Evolutionary conservation across 2,329 filamentous ascomycete genomes (phyloP).

Genomic region (Colletotrichum lindemuthianum): DNA sequence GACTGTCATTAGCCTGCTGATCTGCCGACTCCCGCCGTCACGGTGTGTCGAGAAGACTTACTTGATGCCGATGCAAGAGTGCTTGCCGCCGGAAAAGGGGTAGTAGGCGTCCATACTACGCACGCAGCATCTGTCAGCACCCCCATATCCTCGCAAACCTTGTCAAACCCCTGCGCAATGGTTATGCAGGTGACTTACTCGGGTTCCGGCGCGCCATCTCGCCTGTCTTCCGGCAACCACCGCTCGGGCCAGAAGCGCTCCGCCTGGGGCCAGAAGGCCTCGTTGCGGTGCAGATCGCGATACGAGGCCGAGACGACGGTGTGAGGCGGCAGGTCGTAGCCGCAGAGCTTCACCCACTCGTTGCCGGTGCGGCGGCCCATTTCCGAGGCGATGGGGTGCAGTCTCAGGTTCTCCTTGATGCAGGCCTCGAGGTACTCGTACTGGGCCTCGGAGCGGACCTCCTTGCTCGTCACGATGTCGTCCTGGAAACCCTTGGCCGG

Average conservation of each 20-base stretch:
- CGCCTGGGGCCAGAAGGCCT: slow-evolving; percentile 28
- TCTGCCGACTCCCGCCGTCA: not conserved
- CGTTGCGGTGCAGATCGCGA: slow-evolving; percentile 32
- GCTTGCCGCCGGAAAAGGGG: slow-evolving; percentile 38
- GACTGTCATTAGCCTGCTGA: not conserved
- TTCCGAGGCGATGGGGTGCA: slow-evolving; percentile 65
- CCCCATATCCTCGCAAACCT: not conserved
- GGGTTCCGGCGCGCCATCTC: slow-evolving; percentile 23
- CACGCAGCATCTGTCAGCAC: not conserved
- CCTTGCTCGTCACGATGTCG: slow-evolving; percentile 27
- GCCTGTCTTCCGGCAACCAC: slow-evolving; percentile 26
- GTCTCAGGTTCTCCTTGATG: slow-evolving; percentile 79
- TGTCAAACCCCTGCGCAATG: too few species aligned
- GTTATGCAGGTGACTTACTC: slow-evolving; percentile 8
- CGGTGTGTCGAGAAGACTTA: not conserved
- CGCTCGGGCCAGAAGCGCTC: slow-evolving; percentile 32
- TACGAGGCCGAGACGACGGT: slow-evolving; percentile 34
- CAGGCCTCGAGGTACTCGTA: slow-evolving; percentile 75
- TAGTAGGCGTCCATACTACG: slow-evolving; percentile 33
- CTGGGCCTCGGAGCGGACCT: slow-evolving; percentile 12
- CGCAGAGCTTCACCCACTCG: slow-evolving; percentile 29
- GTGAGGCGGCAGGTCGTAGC: slow-evolving; percentile 32
- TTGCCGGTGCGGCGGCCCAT: slow-evolving; percentile 34
- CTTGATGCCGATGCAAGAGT: slow-evolving; percentile 42
- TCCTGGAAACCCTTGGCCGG: slow-evolving; percentile 17